These are phyloP conservation scores for Neolentinus lepideus DNA, from an alignment of 1,284 basidiomycete genomes.

Conservation along the genomic window DNA sequence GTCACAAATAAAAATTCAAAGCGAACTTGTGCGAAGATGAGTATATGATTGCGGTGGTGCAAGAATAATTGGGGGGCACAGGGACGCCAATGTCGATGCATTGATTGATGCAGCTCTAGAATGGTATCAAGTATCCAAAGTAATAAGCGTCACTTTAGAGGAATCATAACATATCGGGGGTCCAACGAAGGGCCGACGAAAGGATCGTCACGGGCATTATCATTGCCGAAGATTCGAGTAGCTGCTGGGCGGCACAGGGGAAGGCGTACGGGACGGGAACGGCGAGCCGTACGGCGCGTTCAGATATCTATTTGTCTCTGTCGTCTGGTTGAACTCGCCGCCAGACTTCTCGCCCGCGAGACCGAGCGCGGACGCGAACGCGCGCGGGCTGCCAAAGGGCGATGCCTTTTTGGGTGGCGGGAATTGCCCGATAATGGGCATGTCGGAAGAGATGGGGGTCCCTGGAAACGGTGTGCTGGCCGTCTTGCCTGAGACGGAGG, in stretches of 20 bases:
- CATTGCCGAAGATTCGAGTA: background rate
- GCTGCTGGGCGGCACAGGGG: slow-evolving; percentile 32
- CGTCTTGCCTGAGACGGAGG: slow-evolving; percentile 16
- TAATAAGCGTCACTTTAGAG: background rate
- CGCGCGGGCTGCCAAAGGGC: slow-evolving; percentile 43
- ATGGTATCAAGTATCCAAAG: background rate
- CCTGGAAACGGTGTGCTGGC: slow-evolving; percentile 34
- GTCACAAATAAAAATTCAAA: background rate
- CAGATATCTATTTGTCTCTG: slow-evolving; percentile 49
- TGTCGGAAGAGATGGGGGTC: slow-evolving; percentile 43
- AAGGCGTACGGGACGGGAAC: slow-evolving; percentile 52
- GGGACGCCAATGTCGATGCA: background rate
- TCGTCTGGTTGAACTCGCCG: slow-evolving; percentile 34
- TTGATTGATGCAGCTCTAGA: background rate
- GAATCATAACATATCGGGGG: background rate
- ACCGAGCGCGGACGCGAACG: slow-evolving; percentile 39
- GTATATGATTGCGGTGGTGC: background rate
- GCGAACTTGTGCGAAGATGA: background rate
- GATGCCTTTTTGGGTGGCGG: slow-evolving; percentile 34
- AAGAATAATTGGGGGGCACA: background rate
- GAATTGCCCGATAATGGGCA: slow-evolving; percentile 55
- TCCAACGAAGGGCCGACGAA: background rate
- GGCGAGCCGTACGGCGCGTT: slow-evolving; percentile 63
- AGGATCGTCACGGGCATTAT: background rate
- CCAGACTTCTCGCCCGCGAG: slow-evolving; percentile 28